phyloP scores from a whole-genome alignment of 2,329 filamentous ascomycete species.

The Dactylellina haptotyla region DNA sequence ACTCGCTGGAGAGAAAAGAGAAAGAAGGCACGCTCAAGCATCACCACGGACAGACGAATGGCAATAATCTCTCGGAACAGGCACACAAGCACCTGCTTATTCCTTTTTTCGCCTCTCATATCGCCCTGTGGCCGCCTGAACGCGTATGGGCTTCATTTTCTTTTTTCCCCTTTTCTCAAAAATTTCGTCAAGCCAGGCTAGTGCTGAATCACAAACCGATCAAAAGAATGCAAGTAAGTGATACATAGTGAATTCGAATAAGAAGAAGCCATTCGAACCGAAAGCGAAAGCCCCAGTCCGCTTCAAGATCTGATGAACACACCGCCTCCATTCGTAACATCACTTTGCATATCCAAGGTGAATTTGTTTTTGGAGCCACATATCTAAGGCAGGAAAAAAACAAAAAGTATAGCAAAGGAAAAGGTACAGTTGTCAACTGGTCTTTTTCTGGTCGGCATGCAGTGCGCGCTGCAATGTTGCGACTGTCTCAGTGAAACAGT shows the following conservation, averaged over 20 bases:
- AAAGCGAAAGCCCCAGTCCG: slow-evolving; percentile 4
- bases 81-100: slow-evolving; percentile 28
- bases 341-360: background rate
- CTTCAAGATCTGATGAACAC: background rate
- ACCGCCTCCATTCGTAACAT: slow-evolving; percentile 6
- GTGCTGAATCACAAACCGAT: slow-evolving; percentile 13
- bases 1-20: slow-evolving; percentile 25
- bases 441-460: too few species aligned
- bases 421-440: too few species aligned
- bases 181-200: slow-evolving; percentile 43
- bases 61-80: slow-evolving; percentile 54
- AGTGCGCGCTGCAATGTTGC: too few species aligned
- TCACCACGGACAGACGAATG: slow-evolving; percentile 40
- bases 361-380: background rate
- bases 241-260: slow-evolving; percentile 4
- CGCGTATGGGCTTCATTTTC: slow-evolving; percentile 26
- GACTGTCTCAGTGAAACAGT: too few species aligned
- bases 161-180: slow-evolving; percentile 41
- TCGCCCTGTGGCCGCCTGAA: slow-evolving; percentile 35
- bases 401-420: background rate
- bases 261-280: slow-evolving; percentile 1
- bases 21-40: too few species aligned
- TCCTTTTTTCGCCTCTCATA: slow-evolving; percentile 30
- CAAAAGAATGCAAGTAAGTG: slow-evolving; percentile 4
- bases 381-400: background rate